Evolutionary conservation across 83 land plant species (phyloP).

Genomic region (Picea abies): DNA sequence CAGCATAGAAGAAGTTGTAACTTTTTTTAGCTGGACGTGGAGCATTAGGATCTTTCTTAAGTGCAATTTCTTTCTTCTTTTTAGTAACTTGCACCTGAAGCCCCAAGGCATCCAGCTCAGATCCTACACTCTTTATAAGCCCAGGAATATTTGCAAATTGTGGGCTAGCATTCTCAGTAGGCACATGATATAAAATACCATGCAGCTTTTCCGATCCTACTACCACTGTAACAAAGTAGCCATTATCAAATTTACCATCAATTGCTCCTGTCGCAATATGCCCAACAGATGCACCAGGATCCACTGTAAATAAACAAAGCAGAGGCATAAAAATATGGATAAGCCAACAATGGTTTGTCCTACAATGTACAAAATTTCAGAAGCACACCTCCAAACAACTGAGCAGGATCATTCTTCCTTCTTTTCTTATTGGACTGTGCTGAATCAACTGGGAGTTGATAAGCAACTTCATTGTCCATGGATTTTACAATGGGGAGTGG

Average conservation of each 20-base stretch:
- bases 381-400: constrained; percentile 3
- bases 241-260: constrained; percentile 84
- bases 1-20: constrained; percentile 94
- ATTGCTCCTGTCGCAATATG: constrained; percentile 69
- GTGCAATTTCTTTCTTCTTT: constrained; percentile 55
- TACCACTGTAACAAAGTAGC: constrained; percentile 78
- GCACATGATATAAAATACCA: constrained; percentile 69
- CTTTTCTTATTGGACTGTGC: not conserved
- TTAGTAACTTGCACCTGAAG: constrained; percentile 22
- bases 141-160: constrained; percentile 11
- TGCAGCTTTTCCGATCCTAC: constrained; percentile 68
- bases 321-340: not conserved
- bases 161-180: not conserved
- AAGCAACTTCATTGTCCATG: not conserved
- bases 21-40: constrained; percentile 83
- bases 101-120: constrained; percentile 14
- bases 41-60: constrained; percentile 65
- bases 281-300: constrained; percentile 34
- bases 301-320: constrained; percentile 2
- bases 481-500: not conserved
- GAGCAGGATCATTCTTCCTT: not conserved
- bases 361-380: not conserved
- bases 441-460: not conserved
- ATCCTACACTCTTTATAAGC: not conserved
- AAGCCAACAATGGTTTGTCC: not conserved